Conservation (phyloP, 257 asterid genomes). For the Catharanthus roseus region DNA sequence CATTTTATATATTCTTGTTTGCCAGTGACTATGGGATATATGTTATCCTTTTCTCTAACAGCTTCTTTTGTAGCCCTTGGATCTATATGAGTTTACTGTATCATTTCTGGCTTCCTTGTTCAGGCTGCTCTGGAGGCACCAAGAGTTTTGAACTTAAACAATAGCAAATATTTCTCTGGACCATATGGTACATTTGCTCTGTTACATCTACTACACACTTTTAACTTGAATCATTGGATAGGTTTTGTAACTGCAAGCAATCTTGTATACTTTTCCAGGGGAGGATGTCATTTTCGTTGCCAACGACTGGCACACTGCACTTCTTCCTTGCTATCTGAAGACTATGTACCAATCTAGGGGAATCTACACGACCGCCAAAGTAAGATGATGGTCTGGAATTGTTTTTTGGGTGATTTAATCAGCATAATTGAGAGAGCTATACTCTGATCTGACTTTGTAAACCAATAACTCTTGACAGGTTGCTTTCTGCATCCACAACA, state of each 20-base stretch:
- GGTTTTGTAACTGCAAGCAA: neutral
- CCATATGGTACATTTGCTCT: slow-evolving; percentile 56
- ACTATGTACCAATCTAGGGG: slow-evolving; percentile 77
- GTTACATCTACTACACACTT: neutral
- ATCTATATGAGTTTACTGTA: neutral
- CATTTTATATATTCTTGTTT: neutral
- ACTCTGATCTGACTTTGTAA: slow-evolving; percentile 9
- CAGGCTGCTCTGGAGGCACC: slow-evolving; percentile 98
- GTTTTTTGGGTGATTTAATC: neutral
- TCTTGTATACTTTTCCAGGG: slow-evolving; percentile 36
- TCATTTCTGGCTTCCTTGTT: slow-evolving; percentile 17
- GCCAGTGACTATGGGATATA: neutral
- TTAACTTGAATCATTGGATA: neutral
- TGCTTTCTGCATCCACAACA: slow-evolving; percentile 94
- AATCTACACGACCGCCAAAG: slow-evolving; percentile 70
- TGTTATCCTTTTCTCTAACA: too few relatives aligned
- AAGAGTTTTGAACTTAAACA: slow-evolving; percentile 54
- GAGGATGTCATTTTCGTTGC: slow-evolving; percentile 89
- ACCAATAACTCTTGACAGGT: slow-evolving; percentile 39
- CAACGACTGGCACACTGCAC: slow-evolving; percentile 95
- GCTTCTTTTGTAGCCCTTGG: neutral
- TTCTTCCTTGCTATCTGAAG: slow-evolving; percentile 90
- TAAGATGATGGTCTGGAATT: slow-evolving; percentile 14
- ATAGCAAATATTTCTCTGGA: slow-evolving; percentile 69
- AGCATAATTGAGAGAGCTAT: neutral